These are phyloP conservation scores for Inonotus hispidus DNA, from an alignment of 1,284 basidiomycete genomes.

Conservation along the genomic window DNA sequence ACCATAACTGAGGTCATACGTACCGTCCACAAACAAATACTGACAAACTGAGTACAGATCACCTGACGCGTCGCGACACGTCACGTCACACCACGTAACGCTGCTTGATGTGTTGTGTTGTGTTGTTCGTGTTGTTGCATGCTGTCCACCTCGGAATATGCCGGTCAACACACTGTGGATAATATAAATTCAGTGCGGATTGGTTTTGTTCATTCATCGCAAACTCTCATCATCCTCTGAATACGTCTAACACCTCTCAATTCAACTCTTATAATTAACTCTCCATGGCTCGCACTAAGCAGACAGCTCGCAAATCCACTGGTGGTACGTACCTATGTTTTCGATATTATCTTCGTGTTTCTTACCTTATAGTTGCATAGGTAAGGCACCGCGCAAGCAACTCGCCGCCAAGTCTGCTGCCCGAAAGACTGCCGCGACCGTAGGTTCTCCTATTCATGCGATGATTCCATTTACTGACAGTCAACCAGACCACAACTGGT, in stretches of 20 bases:
- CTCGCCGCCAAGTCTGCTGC: slow-evolving; percentile 59
- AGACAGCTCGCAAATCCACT: slow-evolving; percentile 25
- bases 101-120: not conserved
- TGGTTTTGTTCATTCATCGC: not conserved
- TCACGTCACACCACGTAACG: too few relatives aligned
- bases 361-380: slow-evolving; percentile 20
- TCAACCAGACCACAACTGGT: slow-evolving; percentile 45
- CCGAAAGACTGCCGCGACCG: slow-evolving; percentile 40
- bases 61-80: not conserved
- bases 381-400: slow-evolving; percentile 58
- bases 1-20: not conserved
- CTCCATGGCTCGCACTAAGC: slow-evolving; percentile 22
- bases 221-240: slow-evolving; percentile 5
- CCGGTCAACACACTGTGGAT: not conserved
- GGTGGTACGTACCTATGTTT: slow-evolving; percentile 21
- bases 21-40: not conserved
- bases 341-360: not conserved
- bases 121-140: not conserved
- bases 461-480: not conserved
- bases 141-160: not conserved
- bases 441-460: slow-evolving; percentile 18
- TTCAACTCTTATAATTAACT: not conserved
- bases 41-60: not conserved
- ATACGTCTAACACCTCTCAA: not conserved
- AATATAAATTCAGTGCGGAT: slow-evolving; percentile 4